Evolutionary conservation across 1,139 yeast species (phyloP).

Genomic region (Yueomyces sp.): DNA sequence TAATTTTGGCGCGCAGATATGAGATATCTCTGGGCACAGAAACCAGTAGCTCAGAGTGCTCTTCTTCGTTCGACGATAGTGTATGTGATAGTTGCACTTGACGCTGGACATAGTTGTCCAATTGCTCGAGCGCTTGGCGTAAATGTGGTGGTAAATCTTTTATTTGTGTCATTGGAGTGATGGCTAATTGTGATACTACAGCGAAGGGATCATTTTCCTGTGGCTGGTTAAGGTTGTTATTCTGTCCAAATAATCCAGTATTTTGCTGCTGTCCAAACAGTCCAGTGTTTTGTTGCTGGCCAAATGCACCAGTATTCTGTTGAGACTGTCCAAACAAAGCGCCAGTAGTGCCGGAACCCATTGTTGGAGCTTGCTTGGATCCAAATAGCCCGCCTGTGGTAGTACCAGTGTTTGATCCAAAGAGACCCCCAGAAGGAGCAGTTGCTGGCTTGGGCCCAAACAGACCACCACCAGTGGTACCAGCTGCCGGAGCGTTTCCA

Average conservation of each 20-base stretch:
- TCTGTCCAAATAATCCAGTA: slow-evolving; percentile 17
- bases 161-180: slow-evolving; percentile 79
- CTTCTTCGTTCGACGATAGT: slow-evolving; percentile 47
- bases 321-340: slow-evolving; percentile 1
- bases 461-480: slow-evolving; percentile 20
- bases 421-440: slow-evolving; percentile 4
- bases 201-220: slow-evolving; percentile 26
- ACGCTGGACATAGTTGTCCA: slow-evolving; percentile 71
- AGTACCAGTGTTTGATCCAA: slow-evolving; percentile 10
- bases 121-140: slow-evolving; percentile 67
- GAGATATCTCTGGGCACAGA: slow-evolving; percentile 81
- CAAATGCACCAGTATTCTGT: not conserved
- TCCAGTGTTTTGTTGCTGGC: not conserved
- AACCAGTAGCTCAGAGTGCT: slow-evolving; percentile 57
- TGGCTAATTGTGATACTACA: slow-evolving; percentile 29
- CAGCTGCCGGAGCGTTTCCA: slow-evolving; percentile 13
- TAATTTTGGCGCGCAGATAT: slow-evolving; percentile 50
- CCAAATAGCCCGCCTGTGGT: slow-evolving; percentile 28
- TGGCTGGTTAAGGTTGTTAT: slow-evolving; percentile 27
- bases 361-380: slow-evolving; percentile 14
- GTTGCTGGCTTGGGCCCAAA: slow-evolving; percentile 18
- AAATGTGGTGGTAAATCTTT: slow-evolving; percentile 68
- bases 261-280: not conserved
- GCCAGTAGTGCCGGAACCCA: slow-evolving; percentile 12
- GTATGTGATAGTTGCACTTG: slow-evolving; percentile 79